Conservation (phyloP, 768 basidiomycete species). For the Chalciporus chontae region DNA sequence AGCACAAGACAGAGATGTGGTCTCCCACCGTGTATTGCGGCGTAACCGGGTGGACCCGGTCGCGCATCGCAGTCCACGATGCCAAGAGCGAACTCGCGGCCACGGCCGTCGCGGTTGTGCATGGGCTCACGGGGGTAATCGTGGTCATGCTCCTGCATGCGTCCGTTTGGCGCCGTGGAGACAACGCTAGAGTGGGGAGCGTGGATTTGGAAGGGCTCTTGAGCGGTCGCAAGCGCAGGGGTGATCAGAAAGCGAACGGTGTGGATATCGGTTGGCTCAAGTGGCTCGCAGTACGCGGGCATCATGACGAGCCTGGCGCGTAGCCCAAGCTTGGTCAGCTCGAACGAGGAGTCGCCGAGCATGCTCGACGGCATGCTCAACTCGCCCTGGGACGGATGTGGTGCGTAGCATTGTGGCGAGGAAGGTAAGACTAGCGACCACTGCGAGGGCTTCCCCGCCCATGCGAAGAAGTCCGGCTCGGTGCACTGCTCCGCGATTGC, state of each 20-base stretch:
- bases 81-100: conserved; percentile 18
- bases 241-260: conserved; percentile 18
- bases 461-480: conserved; percentile 22
- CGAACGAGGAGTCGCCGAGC: conserved; percentile 21
- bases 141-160: conserved; percentile 6
- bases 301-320: conserved; percentile 16
- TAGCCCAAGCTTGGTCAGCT: conserved; percentile 23
- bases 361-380: conserved; percentile 4
- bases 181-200: conserved; percentile 1
- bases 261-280: conserved; percentile 14
- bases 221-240: conserved; percentile 11
- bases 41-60: conserved; percentile 18
- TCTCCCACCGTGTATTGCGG: conserved; percentile 16
- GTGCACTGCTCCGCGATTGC: conserved; percentile 16
- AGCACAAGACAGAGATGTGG: conserved; percentile 22
- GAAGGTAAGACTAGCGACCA: conserved; percentile 25
- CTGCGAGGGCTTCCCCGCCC: conserved; percentile 20
- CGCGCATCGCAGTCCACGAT: conserved; percentile 24
- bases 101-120: conserved; percentile 5
- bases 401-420: conserved; percentile 18
- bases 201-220: conserved; percentile 21
- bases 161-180: neutral
- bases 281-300: conserved; percentile 19
- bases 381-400: conserved; percentile 10
- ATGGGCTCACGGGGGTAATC: conserved; percentile 4